phyloP scores from a whole-genome alignment of 2,329 filamentous ascomycete species.

The Podosphaera leucotricha region DNA sequence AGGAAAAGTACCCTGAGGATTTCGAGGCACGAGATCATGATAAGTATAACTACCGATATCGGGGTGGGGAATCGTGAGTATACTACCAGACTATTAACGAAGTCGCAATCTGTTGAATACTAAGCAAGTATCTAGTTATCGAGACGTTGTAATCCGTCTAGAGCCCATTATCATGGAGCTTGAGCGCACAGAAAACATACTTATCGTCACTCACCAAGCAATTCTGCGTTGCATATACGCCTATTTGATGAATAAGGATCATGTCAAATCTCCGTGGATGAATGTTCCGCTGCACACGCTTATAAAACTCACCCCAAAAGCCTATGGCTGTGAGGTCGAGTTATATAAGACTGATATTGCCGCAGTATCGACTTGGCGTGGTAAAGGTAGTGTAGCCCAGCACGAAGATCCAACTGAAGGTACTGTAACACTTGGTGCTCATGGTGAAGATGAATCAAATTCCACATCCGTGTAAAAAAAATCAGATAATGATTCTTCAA shows the following conservation, averaged over 20 bases:
- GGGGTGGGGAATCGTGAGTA: slow-evolving; percentile 61
- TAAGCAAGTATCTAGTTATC: slow-evolving; percentile 25
- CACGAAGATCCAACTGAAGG: slow-evolving; percentile 31
- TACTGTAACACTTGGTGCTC: slow-evolving; percentile 5
- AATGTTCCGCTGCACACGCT: slow-evolving; percentile 89
- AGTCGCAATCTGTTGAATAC: neutral
- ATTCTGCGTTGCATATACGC: slow-evolving; percentile 94
- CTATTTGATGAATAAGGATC: slow-evolving; percentile 95
- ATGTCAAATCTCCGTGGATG: slow-evolving; percentile 91
- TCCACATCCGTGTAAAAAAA: neutral
- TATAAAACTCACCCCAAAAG: slow-evolving; percentile 85
- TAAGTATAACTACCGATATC: slow-evolving; percentile 99
- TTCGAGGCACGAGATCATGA: slow-evolving; percentile 90
- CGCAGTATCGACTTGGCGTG: slow-evolving; percentile 87
- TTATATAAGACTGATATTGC: slow-evolving; percentile 77
- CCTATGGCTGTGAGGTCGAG: slow-evolving; percentile 81
- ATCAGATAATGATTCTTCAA: neutral
- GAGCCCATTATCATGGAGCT: slow-evolving; percentile 99
- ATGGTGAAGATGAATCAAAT: neutral
- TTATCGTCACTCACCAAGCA: slow-evolving; percentile 95
- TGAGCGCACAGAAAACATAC: slow-evolving; percentile 83
- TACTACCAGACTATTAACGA: neutral
- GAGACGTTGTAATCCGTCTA: slow-evolving; percentile 88
- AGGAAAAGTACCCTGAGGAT: slow-evolving; percentile 75
- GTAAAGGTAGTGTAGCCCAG: slow-evolving; percentile 78